phyloP scores from a whole-genome alignment of 257 asterid genomes.

The Solanum bukasovii region DNA sequence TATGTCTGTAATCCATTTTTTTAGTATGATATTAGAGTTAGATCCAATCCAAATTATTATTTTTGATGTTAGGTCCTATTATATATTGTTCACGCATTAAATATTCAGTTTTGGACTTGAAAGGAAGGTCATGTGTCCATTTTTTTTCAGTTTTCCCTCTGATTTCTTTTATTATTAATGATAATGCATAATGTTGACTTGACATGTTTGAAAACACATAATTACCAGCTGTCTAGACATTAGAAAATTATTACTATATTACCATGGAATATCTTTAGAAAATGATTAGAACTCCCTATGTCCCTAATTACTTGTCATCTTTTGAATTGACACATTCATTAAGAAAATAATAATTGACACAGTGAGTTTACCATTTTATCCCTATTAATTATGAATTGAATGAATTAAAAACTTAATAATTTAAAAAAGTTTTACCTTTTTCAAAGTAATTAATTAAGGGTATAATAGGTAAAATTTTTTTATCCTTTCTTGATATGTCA shows the following conservation, averaged over 20 bases:
- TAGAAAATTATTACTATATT: background rate
- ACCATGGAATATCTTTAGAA: background rate
- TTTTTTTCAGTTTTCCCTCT: background rate
- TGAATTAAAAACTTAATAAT: too few relatives aligned
- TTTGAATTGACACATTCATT: accelerated
- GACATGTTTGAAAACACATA: background rate
- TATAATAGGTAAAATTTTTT: too few relatives aligned
- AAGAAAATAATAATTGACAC: too few relatives aligned
- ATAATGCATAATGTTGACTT: background rate
- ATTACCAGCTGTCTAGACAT: background rate
- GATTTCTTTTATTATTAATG: background rate
- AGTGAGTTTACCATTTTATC: too few relatives aligned
- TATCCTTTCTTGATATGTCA: too few relatives aligned
- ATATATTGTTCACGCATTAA: background rate
- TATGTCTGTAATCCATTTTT: too few relatives aligned
- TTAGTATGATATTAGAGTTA: background rate
- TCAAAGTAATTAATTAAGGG: too few relatives aligned
- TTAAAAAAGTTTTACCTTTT: too few relatives aligned
- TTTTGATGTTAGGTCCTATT: accelerated
- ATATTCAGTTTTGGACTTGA: background rate
- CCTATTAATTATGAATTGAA: too few relatives aligned
- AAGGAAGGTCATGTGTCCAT: background rate
- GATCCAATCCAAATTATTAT: background rate
- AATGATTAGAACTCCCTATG: background rate
- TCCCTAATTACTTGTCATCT: too few relatives aligned